phyloP scores from a whole-genome alignment of 306 rosid species.

The Lathyrus tuberosus region DNA sequence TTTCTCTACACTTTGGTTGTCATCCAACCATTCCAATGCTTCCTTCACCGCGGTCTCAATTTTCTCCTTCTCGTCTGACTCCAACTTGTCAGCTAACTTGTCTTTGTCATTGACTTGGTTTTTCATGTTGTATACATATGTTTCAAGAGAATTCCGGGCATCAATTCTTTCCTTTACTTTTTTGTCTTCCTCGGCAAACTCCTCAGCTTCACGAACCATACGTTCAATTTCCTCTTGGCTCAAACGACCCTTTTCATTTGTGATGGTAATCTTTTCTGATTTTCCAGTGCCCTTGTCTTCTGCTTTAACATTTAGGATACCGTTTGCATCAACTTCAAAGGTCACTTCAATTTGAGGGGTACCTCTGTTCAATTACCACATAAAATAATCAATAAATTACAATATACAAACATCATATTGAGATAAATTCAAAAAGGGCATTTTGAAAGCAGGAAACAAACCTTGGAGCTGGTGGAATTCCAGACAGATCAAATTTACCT shows the following conservation, averaged over 20 bases:
- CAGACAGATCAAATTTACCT: constrained; percentile 85
- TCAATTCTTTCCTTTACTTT: constrained; percentile 96
- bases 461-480: constrained; percentile 99
- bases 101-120: constrained; percentile 90
- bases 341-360: constrained; percentile 99
- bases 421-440: background rate
- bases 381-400: constrained; percentile 20
- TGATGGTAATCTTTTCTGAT: constrained; percentile 96
- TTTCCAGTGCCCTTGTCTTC: constrained; percentile 99
- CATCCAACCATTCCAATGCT: constrained; percentile 96
- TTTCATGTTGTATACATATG: constrained; percentile 93
- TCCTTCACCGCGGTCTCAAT: constrained; percentile 89
- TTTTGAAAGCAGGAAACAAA: constrained; percentile 37
- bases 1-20: constrained; percentile 86
- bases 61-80: constrained; percentile 92
- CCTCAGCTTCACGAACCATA: constrained; percentile 96
- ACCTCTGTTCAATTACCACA: constrained; percentile 61
- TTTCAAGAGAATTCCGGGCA: constrained; percentile 87
- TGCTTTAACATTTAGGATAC: constrained; percentile 90
- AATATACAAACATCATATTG: constrained; percentile 8
- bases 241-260: constrained; percentile 94
- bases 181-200: constrained; percentile 95
- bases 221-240: constrained; percentile 97
- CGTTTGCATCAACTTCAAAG: constrained; percentile 97
- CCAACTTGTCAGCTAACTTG: constrained; percentile 96